Percentiles rank a stretch among this genome's conserved stretches.
Conservation (phyloP, 371 early-diverging fungal genomes). For the Conidiobolus incongruus region DNA sequence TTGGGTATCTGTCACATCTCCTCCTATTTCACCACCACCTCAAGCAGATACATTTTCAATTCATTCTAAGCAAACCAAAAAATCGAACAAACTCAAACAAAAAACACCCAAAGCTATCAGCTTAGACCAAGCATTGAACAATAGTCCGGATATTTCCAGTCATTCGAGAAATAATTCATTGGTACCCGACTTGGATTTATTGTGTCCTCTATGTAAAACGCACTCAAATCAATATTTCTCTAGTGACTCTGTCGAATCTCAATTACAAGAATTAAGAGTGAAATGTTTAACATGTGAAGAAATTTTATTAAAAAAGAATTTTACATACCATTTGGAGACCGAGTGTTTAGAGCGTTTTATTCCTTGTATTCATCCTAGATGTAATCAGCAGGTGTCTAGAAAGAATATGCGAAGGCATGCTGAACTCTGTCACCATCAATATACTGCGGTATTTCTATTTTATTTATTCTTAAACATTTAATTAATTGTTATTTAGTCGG, state of each 20-base stretch:
- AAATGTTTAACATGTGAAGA: too few species aligned
- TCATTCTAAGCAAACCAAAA: background rate
- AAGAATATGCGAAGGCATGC: too few species aligned
- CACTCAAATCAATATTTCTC: background rate
- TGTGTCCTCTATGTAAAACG: background rate
- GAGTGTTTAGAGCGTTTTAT: too few species aligned
- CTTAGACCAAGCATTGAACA: background rate
- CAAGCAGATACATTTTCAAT: background rate
- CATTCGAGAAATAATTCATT: background rate
- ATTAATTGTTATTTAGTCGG: background rate
- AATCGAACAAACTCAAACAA: background rate
- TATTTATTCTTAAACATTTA: background rate
- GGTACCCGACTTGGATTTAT: background rate
- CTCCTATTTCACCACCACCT: background rate
- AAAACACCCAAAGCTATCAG: background rate
- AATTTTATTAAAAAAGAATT: too few species aligned
- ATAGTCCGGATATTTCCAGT: background rate
- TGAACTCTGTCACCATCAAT: background rate
- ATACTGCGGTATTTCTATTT: background rate
- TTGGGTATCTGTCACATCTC: background rate
- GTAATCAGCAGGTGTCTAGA: too few species aligned
- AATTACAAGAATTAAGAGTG: too few species aligned
- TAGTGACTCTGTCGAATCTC: too few species aligned
- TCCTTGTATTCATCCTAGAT: too few species aligned
- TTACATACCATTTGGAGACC: too few species aligned